A percentile compares a stretch with the other conserved stretches of the same genome.
These are phyloP conservation scores for Rhynchosporium secalis DNA, from an alignment of 2,329 filamentous ascomycete species.

Conservation along the genomic window DNA sequence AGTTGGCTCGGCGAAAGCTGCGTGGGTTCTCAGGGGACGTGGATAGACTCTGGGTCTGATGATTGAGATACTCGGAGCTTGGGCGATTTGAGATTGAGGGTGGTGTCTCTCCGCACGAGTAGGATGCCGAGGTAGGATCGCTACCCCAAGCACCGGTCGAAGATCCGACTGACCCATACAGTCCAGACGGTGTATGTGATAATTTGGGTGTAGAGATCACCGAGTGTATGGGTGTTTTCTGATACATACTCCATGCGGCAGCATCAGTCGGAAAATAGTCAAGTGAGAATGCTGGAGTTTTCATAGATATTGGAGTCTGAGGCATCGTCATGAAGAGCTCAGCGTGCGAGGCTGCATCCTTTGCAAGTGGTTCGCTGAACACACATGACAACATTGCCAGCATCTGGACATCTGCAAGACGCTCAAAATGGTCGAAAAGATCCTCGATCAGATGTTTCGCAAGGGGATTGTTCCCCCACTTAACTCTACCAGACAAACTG, in stretches of 20 bases:
- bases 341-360: slow-evolving; percentile 57
- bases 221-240: slow-evolving; percentile 55
- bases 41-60: slow-evolving; percentile 53
- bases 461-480: slow-evolving; percentile 67
- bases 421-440: slow-evolving; percentile 65
- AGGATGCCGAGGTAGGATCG: slow-evolving; percentile 57
- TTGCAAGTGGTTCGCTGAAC: slow-evolving; percentile 59
- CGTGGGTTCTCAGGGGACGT: slow-evolving; percentile 58
- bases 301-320: slow-evolving; percentile 63
- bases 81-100: slow-evolving; percentile 50
- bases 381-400: slow-evolving; percentile 70
- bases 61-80: slow-evolving; percentile 49
- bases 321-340: slow-evolving; percentile 57
- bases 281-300: slow-evolving; percentile 65
- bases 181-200: slow-evolving; percentile 55
- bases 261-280: slow-evolving; percentile 65
- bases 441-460: slow-evolving; percentile 61
- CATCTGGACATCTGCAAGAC: slow-evolving; percentile 66
- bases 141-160: slow-evolving; percentile 55
- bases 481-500: slow-evolving; percentile 58
- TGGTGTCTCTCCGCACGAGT: slow-evolving; percentile 63
- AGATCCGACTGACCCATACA: slow-evolving; percentile 57
- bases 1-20: slow-evolving; percentile 54
- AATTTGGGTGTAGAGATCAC: slow-evolving; percentile 57
- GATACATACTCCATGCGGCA: slow-evolving; percentile 53